These are phyloP conservation scores for Paspalum notatum DNA, from an alignment of 176 grass and related monocot species.

Conservation along the genomic window DNA sequence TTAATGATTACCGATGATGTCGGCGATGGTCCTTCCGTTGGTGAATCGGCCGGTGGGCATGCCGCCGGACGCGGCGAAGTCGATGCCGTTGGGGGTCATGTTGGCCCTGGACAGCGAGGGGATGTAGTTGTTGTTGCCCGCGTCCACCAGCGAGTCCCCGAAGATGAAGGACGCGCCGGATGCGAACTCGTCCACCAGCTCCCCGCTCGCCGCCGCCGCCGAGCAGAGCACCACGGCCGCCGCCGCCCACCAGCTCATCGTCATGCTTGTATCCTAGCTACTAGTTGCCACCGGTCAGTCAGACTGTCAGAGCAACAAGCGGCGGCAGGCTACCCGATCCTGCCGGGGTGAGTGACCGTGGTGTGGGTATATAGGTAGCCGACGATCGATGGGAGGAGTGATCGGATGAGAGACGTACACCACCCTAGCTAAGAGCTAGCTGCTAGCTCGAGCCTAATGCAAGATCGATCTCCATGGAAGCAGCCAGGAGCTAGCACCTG, in stretches of 20 bases:
- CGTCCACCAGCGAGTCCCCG: conserved; percentile 91
- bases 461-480: too few species aligned
- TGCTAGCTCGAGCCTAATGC: too few species aligned
- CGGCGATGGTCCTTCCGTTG: conserved; percentile 90
- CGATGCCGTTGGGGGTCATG: conserved; percentile 88
- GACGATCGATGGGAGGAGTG: too few species aligned
- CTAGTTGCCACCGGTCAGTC: too few species aligned
- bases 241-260: background rate
- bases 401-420: too few species aligned
- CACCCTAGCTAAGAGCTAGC: too few species aligned
- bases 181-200: conserved; percentile 26
- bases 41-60: conserved; percentile 88
- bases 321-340: too few species aligned
- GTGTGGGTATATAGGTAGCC: too few species aligned
- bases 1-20: conserved; percentile 54
- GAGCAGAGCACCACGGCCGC: conserved; percentile 27
- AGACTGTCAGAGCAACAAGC: too few species aligned
- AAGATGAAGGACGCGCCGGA: conserved; percentile 87
- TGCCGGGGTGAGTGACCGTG: too few species aligned
- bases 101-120: conserved; percentile 77
- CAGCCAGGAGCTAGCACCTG: too few species aligned
- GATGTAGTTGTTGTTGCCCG: conserved; percentile 97
- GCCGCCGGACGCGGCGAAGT: conserved; percentile 84
- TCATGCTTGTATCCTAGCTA: too few species aligned
- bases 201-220: background rate